Conservation (phyloP, 371 early-diverging fungal species). For the Conidiobolus incongruus region DNA sequence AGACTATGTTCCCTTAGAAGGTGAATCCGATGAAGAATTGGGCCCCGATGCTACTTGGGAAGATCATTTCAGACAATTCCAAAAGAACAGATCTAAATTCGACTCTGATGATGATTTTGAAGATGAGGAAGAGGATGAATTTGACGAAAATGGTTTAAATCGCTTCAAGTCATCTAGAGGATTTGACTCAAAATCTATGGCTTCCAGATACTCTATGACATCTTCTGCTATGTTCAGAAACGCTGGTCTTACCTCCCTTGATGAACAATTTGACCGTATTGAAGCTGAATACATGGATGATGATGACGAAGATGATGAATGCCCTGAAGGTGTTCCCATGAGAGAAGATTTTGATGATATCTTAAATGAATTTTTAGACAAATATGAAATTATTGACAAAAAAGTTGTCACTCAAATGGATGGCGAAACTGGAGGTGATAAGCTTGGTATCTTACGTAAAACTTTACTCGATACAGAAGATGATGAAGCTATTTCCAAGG, state of each 20-base stretch:
- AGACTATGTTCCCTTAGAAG: conserved; percentile 16
- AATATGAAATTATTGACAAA: conserved; percentile 55
- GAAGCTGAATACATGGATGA: conserved; percentile 45
- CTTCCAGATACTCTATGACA: conserved; percentile 57
- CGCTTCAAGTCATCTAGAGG: conserved; percentile 5
- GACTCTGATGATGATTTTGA: conserved; percentile 14
- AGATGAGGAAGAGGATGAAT: conserved; percentile 13
- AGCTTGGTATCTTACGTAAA: conserved; percentile 42
- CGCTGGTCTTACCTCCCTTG: conserved; percentile 58
- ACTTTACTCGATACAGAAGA: conserved; percentile 16
- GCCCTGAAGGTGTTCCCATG: conserved; percentile 14
- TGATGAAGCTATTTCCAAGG: conserved; percentile 9
- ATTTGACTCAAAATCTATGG: background rate
- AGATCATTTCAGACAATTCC: conserved; percentile 42
- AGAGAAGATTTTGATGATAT: conserved; percentile 44
- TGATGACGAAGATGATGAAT: conserved; percentile 22
- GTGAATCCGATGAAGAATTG: conserved; percentile 17
- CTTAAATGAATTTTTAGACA: conserved; percentile 72
- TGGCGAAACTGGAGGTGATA: conserved; percentile 29
- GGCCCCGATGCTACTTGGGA: conserved; percentile 30
- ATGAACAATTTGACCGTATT: conserved; percentile 78
- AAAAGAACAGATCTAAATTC: conserved; percentile 7
- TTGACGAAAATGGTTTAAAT: conserved; percentile 5
- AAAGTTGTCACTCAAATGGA: conserved; percentile 38
- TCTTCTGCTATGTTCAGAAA: conserved; percentile 86